Evolutionary conservation across 106 monocot genomes (phyloP).

Genomic region (Acorus calamus): DNA sequence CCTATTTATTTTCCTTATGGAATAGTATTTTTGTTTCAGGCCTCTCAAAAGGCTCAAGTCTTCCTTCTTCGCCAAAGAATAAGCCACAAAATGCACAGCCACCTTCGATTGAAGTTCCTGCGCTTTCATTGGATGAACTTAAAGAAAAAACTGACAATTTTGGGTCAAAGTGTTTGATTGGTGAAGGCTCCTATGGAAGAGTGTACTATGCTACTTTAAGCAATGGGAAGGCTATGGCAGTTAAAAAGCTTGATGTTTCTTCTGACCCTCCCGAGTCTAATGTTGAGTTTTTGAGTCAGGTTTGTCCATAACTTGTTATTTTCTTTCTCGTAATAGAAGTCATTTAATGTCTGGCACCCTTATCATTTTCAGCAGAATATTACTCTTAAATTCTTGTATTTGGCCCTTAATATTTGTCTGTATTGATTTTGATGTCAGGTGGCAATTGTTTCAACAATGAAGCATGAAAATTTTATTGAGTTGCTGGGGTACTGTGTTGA

Average conservation of each 20-base stretch:
- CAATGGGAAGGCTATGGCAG: constrained; percentile 40
- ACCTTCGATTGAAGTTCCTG: constrained; percentile 52
- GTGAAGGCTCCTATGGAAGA: constrained; percentile 84
- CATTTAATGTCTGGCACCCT: no score
- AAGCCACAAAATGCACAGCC: constrained; percentile 23
- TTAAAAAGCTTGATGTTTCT: constrained; percentile 69
- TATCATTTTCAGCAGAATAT: neutral
- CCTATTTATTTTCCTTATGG: no score
- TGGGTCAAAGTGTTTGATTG: constrained; percentile 60
- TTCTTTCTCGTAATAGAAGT: neutral
- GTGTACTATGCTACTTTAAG: constrained; percentile 63
- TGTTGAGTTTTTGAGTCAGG: constrained; percentile 51
- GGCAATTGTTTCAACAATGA: constrained; percentile 56
- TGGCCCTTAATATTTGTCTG: neutral
- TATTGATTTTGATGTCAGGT: constrained; percentile 30
- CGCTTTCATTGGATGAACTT: constrained; percentile 54
- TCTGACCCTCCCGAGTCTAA: constrained; percentile 35
- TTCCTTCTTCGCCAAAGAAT: constrained; percentile 23
- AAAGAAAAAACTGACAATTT: constrained; percentile 72
- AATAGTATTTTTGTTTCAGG: constrained; percentile 14
- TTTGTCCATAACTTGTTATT: constrained; percentile 5
- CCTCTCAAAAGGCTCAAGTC: constrained; percentile 28
- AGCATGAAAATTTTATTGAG: constrained; percentile 76
- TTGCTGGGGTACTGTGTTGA: constrained; percentile 70
- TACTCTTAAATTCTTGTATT: neutral